Conservation (phyloP, 2,329 filamentous ascomycete genomes). For the Calonectria fujianensis region DNA sequence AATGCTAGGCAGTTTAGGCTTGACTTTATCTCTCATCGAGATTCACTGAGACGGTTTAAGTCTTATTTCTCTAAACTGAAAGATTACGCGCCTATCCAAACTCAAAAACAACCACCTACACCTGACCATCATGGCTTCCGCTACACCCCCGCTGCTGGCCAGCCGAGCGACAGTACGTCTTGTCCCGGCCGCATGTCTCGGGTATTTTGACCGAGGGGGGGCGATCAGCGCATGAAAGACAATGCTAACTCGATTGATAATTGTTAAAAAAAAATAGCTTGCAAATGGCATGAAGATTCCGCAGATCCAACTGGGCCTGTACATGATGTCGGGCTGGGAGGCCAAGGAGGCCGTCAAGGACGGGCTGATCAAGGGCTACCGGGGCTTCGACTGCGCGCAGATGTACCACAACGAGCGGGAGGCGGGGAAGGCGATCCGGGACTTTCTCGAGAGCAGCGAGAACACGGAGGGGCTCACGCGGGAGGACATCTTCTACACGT, state of each 20-base stretch:
- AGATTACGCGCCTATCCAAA: not conserved
- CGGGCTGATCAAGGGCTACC: conserved; percentile 73
- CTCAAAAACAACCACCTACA: not conserved
- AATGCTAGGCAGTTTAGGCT: conserved; percentile 2
- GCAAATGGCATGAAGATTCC: conserved; percentile 81
- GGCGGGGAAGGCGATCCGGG: conserved; percentile 78
- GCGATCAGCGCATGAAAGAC: not conserved
- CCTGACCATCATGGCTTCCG: conserved; percentile 44
- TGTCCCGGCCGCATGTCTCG: conserved; percentile 9
- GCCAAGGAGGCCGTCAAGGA: conserved; percentile 74
- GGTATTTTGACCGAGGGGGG: not conserved
- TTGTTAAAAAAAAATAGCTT: conserved; percentile 64
- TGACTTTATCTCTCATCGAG: conserved; percentile 19
- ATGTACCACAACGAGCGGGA: conserved; percentile 82
- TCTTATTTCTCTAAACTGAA: not conserved
- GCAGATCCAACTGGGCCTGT: conserved; percentile 83
- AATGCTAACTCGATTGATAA: not conserved
- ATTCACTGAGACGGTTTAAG: not conserved
- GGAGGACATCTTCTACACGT: conserved; percentile 86
- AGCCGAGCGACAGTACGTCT: conserved; percentile 52
- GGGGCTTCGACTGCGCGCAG: conserved; percentile 72
- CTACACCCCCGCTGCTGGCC: conserved; percentile 49
- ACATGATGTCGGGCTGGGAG: conserved; percentile 79
- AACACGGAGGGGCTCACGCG: conserved; percentile 74
- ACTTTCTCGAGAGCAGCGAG: conserved; percentile 70